Evolutionary conservation across 1,284 basidiomycete genomes (phyloP), one percentile per base, ranked within the genome.

Genomic region (Somion occarium): DNA sequence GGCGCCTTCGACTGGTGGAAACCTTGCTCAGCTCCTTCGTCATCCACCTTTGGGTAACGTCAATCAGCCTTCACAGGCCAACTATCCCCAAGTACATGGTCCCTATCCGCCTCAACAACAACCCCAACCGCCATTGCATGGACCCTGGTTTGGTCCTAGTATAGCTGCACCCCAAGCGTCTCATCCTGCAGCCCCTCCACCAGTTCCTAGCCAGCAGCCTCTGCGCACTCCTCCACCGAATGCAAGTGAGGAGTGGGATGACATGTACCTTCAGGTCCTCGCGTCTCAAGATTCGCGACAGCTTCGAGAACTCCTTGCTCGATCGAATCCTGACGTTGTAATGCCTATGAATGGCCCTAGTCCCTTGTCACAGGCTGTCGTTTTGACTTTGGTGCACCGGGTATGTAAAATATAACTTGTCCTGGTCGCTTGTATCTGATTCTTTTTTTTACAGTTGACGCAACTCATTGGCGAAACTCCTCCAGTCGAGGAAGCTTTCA

Each of bases 91-190:
- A 58, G 44, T 58, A 59, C 56, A 52, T 20, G 53, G 46, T 3
- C 56, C 54, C 19, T 52, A 51, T 26, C 50, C 53, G 3, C 71
- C 69, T 38, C 74, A 73, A 50, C 72, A 70, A 19, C 69, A 67
- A 44, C 69, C 63, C 7, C 67, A 63, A 5, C 69, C 74, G 5
- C 63, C 69, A 15, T 69, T 80, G 59, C 81, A 82, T 46, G 70
- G 72, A 18, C 53, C 55, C 22, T 53, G 24, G 23, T 25, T 38
- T 27, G 13, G 15, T 38, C 3, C 34, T 11, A 70, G 68, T 39
- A 83, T 89, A 48, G 84, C 82, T 46, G 84, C 86, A 5, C 85
- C 86, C 38, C 85, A 89, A 56, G 84, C 85, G 0, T 87, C 84
- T 0, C 85, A 88, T 60, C 85, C 85, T 18, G 76, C 83, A 11